Conservation (phyloP, 495 filamentous ascomycete genomes). For the Penicillium bialowiezense region DNA sequence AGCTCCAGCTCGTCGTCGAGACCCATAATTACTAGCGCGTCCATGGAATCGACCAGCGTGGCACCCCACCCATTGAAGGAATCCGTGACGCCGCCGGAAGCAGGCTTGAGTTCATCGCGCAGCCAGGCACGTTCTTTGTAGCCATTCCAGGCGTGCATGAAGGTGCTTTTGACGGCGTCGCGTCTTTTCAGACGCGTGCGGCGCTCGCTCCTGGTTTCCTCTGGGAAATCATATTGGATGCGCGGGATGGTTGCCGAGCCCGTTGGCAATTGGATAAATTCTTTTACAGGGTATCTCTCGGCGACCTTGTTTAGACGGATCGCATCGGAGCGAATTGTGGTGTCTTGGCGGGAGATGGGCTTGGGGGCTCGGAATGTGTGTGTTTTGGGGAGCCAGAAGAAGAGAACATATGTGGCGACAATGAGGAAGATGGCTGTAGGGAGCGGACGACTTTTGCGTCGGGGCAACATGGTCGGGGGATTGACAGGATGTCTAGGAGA, state of each 20-base stretch:
- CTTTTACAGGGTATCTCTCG: constrained; percentile 47
- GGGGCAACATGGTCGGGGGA: constrained; percentile 24
- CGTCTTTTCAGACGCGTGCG: constrained; percentile 42
- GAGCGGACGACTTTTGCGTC: constrained; percentile 23
- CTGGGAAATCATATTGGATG: constrained; percentile 52
- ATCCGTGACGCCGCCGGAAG: constrained; percentile 50
- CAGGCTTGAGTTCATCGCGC: constrained; percentile 72
- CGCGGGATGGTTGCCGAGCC: constrained; percentile 42
- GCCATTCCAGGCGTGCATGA: constrained; percentile 69
- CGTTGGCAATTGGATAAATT: constrained; percentile 48
- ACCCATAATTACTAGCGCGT: constrained; percentile 63
- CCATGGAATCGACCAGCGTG: constrained; percentile 58
- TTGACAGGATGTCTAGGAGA: constrained; percentile 4
- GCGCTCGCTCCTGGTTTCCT: constrained; percentile 37
- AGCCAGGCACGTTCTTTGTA: constrained; percentile 78
- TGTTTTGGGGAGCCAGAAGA: constrained; percentile 30
- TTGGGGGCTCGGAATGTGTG: constrained; percentile 8
- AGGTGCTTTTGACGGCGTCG: constrained; percentile 63
- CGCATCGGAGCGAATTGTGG: constrained; percentile 8
- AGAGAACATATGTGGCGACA: constrained; percentile 19
- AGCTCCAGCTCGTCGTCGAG: constrained; percentile 58
- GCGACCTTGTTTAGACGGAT: constrained; percentile 44
- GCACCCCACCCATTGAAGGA: constrained; percentile 64
- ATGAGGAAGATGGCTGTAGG: constrained; percentile 14
- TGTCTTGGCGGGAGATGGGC: constrained; percentile 11